These are phyloP conservation scores for Toxoplasma gondii DNA, from an alignment of 169 alveolate species.

Conservation along the genomic window DNA sequence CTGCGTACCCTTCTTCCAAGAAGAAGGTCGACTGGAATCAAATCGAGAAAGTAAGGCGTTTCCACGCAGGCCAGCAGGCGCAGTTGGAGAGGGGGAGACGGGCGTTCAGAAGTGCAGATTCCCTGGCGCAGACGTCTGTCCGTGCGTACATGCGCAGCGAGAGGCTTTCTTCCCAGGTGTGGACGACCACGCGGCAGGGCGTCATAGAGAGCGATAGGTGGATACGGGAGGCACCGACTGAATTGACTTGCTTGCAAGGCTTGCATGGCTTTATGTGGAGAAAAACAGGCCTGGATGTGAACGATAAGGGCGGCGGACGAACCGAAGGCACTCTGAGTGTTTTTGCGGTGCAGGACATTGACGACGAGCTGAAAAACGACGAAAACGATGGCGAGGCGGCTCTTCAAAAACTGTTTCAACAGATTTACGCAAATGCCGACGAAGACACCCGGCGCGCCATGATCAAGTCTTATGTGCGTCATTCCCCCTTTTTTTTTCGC, in stretches of 20 bases:
- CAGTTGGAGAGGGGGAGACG: neutral
- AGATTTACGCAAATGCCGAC: conserved; percentile 88
- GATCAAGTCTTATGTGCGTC: conserved; percentile 89
- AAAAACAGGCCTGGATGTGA: too few species aligned
- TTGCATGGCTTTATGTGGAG: too few species aligned
- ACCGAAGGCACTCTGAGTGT: too few species aligned
- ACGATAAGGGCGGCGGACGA: too few species aligned
- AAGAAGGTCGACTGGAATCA: conserved; percentile 59
- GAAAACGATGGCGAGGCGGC: conserved; percentile 82
- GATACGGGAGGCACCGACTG: too few species aligned
- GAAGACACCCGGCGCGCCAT: conserved; percentile 92
- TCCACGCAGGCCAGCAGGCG: neutral
- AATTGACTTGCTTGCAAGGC: too few species aligned
- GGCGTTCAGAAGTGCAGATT: neutral
- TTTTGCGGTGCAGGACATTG: conserved; percentile 60
- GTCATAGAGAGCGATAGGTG: too few species aligned
- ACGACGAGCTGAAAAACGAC: conserved; percentile 65
- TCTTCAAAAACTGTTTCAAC: conserved; percentile 83
- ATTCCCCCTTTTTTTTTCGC: neutral
- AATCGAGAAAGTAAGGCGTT: conserved; percentile 49
- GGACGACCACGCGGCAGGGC: too few species aligned
- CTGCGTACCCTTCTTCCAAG: conserved; percentile 59
- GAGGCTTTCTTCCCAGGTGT: too few species aligned
- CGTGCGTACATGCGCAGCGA: too few species aligned
- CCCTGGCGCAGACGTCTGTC: neutral